Base-by-base conservation (phyloP, 257 asterid species). In the Solanum sejunctum region DNA sequence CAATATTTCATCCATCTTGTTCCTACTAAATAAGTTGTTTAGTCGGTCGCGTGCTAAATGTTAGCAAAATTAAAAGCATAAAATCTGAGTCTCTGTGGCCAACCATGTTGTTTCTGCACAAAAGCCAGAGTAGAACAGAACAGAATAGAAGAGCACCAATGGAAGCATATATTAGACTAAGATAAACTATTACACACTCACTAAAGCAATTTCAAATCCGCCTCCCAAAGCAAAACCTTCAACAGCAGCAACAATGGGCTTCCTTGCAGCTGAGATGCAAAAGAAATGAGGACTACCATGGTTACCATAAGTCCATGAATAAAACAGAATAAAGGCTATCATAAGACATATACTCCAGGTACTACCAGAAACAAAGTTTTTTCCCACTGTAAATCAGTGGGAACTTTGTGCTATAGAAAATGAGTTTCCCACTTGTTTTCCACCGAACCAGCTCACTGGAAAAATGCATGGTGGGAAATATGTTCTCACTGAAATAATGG, bases 171-270 rank as follows among this genome's bases (percentile, higher is more conserved):
- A 41, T 39, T 70, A 70, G 54, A 28, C 17, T 70, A 41, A 41
- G 41, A 70, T 41, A 10, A 71, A 43, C 18, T 71, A 51, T n/a
- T 0, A 43, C 36, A 71, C 80, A 71, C 93, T 73, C 87, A 94
- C 98, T 98, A 94, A 92, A 64, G 98, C 98, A 66, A 95, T 97
- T 85, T 97, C 99, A 54, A 97, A 84, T 73, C 99, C 98, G 83
- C 99, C 99, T 88, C 99, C 98, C 89, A 97, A 89, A 84, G 98
- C 98, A 83, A 95, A 97, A 84, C 98, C 98, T 90, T 97, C 99
- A 67, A 97, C 88, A n/a, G 99, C 98, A 83, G 99, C 99, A 80
- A 97, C 99, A 52, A 97, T 92, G 12, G 99, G 99, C 78, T 95
- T 97, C 83, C 89, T 92, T 15, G 93, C 97, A 91, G 94, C 99